phyloP scores from a whole-genome alignment of 202 grass and related monocot genomes.

The Setaria italica region DNA sequence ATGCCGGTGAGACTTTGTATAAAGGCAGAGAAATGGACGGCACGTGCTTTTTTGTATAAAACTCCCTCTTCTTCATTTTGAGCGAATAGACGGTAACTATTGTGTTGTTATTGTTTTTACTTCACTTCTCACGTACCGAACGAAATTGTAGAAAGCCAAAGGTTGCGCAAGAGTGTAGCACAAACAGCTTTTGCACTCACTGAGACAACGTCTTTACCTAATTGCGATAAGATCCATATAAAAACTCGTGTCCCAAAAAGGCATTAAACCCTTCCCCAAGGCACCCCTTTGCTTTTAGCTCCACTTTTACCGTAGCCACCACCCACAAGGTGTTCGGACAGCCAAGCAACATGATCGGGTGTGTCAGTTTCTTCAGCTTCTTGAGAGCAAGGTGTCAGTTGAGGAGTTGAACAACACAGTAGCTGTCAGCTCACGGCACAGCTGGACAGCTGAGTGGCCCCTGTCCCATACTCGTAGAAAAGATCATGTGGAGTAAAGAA shows the following conservation, averaged over 20 bases:
- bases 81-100: too few species aligned
- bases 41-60: too few species aligned
- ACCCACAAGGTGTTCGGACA: not conserved
- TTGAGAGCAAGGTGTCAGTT: not conserved
- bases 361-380: not conserved
- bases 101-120: too few species aligned
- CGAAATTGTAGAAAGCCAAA: too few species aligned
- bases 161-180: too few species aligned
- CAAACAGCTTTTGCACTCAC: not conserved
- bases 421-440: not conserved
- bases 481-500: not conserved
- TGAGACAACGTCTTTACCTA: not conserved
- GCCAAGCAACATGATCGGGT: not conserved
- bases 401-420: conserved; percentile 20
- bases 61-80: too few species aligned
- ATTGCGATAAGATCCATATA: not conserved
- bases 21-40: too few species aligned
- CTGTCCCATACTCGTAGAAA: not conserved
- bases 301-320: not conserved
- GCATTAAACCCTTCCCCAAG: not conserved
- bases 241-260: not conserved
- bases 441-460: not conserved
- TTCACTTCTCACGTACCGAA: too few species aligned
- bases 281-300: not conserved
- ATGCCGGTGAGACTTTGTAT: too few species aligned